Evolutionary conservation across 768 basidiomycete species (phyloP), one percentile per base, ranked within the genome.

Genomic region (Mycena kentingensis): DNA sequence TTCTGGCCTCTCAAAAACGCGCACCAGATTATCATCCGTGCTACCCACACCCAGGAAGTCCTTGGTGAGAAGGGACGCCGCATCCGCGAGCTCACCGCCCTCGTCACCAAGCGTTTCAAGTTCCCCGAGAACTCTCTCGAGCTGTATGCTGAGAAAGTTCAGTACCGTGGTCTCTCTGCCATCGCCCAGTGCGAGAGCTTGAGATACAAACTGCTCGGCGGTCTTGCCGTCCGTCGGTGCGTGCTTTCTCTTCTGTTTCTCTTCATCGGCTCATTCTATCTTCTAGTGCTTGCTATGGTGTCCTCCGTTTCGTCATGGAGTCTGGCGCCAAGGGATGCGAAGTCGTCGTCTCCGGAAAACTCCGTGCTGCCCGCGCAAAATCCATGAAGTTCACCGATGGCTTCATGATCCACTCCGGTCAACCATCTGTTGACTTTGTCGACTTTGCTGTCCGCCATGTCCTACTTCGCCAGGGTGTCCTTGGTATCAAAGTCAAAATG

Each of bases 401-500:
- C 49, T 98, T 98, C 88, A 93, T 93, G 91, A 91, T 93, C 67
- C 91, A 93, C 81, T 97, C 96, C 58, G 95, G 95, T 84, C 97
- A 99, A 77, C 97, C 97, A 62, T 88, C 86, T 43, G 80, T 86
- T 49, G 97, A 99, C 71, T 99, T 95, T 65, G 94, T 99, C 58
- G 96, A 98, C 78, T 83, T 92, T 63, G 97, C 97, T 54, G 95
- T 98, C 65, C 85, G 97, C 63, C 97, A 99, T 79, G 97, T 98
- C 65, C 83, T 98, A 65, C 85, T 99, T 60, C 88, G 91, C 64
- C 97, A 99, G 73, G 97, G 97, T 85, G 97, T 99, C 45, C 84
- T 99, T 58, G 97, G 97, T 68, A 98, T 99, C 83, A 99, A 99
- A 75, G 97, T 99, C 67, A 99, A 98, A 79, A 99, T 98, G 94